Base-by-base conservation (phyloP, 108 stramenopile genomes). In the Discostella stelligeroides region DNA sequence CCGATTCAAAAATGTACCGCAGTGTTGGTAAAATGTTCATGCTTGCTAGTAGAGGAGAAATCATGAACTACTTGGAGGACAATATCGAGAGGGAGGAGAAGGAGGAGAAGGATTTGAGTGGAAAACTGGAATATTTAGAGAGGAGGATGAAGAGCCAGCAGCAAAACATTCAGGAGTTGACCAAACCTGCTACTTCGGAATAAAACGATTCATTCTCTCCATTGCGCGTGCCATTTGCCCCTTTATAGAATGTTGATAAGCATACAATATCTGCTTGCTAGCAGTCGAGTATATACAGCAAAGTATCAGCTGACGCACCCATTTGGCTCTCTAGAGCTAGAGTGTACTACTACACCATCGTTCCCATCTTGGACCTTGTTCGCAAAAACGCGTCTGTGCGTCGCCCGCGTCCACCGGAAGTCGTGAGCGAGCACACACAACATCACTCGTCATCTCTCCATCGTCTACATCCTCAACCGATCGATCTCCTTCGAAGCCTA, bases 11-110 rank as follows among this genome's bases (percentile, higher is more conserved):
- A 74, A 60, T n/a, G n/a, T 97, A 88, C 67, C 76, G 82, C 38
- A 61, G 72, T 11, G 68, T 93, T 38, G 96, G 96, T 17, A 97
- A 97, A 72, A 82, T 91, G 72, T 96, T 96, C 80, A 64, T 96
- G 79, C 75, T 84, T 42, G 68, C 86, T 6, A 71, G 66, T 17
- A 42, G 81, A 53, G 55, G 78, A 7, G 80, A 88, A 6, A 72
- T 92, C 13, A 68, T 88, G 50, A 75, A 62, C 27, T 76, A 86
- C 75, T 71, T 92, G 65, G 85, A 86, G 41, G 70, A 59, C 20
- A 68, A 56, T 27, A 86, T 83, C 45, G 72, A 70, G n/a, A 70
- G 60, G 23, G 71, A 83, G 51, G 53, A 62, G 53, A 90, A 85
- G 70, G 72, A 72, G 21, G 77, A 89, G 56, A 56, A 56, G 46